Conservation (phyloP, 345 rosid species). For the Populus tremula region DNA sequence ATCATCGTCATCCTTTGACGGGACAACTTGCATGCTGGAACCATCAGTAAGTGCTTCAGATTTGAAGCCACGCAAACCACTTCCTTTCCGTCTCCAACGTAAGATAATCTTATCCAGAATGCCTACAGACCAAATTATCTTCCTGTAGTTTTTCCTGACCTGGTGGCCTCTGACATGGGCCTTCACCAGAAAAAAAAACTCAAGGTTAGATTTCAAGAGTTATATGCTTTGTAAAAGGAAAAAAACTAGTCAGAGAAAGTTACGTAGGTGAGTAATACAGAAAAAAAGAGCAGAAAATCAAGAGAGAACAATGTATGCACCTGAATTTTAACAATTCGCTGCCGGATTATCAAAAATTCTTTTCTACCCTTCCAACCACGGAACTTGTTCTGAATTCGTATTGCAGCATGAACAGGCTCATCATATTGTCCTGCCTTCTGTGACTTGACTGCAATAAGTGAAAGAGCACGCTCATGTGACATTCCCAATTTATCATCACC, state of each 20-base stretch:
- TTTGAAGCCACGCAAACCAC: constrained; percentile 85
- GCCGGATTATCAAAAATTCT: constrained; percentile 67
- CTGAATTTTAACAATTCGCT: constrained; percentile 85
- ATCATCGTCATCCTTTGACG: constrained; percentile 62
- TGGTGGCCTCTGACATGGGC: constrained; percentile 94
- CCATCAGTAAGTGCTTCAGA: constrained; percentile 49
- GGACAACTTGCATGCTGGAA: constrained; percentile 36
- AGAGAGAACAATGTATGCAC: constrained; percentile 30
- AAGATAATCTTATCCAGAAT: constrained; percentile 81
- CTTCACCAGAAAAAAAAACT: constrained; percentile 40
- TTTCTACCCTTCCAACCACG: constrained; percentile 88
- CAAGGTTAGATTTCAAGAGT: constrained; percentile 15
- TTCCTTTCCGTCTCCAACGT: constrained; percentile 93
- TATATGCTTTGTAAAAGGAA: neutral
- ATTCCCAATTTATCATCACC: constrained; percentile 51
- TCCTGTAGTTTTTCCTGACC: constrained; percentile 73
- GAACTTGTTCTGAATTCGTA: constrained; percentile 80
- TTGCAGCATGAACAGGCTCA: constrained; percentile 66
- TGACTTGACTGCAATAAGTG: constrained; percentile 57
- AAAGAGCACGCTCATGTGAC: constrained; percentile 67
- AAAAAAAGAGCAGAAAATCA: neutral
- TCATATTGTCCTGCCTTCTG: constrained; percentile 52
- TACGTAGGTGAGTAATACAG: too few relatives aligned
- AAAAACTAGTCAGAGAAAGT: neutral
- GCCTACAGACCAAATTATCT: constrained; percentile 90